Evolutionary conservation across 2,329 filamentous ascomycete genomes (phyloP).

Genomic region (Epichloe brachyelytri): DNA sequence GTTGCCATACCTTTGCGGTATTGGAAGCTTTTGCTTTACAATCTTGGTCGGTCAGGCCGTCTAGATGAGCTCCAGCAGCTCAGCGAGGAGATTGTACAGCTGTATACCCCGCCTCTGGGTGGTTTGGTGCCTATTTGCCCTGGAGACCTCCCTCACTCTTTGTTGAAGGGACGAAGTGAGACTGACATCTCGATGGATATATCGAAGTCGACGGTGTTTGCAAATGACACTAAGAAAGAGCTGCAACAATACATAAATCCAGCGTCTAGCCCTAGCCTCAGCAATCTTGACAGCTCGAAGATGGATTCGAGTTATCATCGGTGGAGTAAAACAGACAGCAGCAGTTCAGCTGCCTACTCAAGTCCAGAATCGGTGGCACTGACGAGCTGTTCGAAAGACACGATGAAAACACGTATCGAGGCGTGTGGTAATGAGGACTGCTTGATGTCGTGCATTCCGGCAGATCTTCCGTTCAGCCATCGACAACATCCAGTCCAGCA

Average conservation of each 20-base stretch:
- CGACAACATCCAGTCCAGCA: conserved; percentile 32
- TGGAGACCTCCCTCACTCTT: conserved; percentile 25
- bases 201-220: background rate
- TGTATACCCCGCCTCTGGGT: conserved; percentile 20
- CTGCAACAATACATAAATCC: background rate
- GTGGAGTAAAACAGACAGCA: background rate
- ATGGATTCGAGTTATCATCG: background rate
- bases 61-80: conserved; percentile 33
- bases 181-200: background rate
- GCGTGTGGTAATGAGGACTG: background rate
- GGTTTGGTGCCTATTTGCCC: conserved; percentile 30
- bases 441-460: conserved; percentile 16
- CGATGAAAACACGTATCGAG: background rate
- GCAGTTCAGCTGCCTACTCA: too few species aligned
- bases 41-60: conserved; percentile 29
- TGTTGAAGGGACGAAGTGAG: background rate
- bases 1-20: conserved; percentile 22
- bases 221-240: background rate
- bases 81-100: conserved; percentile 27
- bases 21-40: conserved; percentile 32
- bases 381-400: background rate
- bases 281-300: background rate
- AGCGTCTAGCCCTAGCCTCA: background rate
- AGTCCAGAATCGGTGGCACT: background rate
- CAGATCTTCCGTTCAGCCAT: conserved; percentile 28